Evolutionary conservation across 345 rosid genomes (phyloP).

Genomic region (Corchorus olitorius): DNA sequence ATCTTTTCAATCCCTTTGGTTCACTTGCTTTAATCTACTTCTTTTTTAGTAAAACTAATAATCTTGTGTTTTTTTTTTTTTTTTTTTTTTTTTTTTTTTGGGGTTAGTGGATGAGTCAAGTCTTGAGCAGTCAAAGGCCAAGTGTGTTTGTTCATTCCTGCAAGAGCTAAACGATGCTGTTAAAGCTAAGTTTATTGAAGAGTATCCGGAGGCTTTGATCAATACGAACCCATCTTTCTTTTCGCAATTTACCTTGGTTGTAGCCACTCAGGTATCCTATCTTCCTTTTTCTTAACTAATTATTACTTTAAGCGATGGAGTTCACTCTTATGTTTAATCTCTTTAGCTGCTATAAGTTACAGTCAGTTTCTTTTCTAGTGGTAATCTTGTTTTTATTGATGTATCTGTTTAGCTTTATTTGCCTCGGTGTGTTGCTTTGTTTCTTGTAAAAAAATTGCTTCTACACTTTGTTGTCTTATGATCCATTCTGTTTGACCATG

Average conservation of each 20-base stretch:
- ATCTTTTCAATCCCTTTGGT: slow-evolving; percentile 8
- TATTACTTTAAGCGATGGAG: neutral
- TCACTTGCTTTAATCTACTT: neutral
- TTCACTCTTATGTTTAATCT: neutral
- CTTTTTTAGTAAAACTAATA: neutral
- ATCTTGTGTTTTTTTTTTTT: neutral
- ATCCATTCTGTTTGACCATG: slow-evolving; percentile 14
- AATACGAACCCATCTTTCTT: slow-evolving; percentile 75
- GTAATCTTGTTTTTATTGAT: neutral
- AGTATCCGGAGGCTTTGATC: slow-evolving; percentile 72
- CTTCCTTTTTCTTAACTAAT: slow-evolving; percentile 1
- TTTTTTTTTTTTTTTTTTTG: slow-evolving; percentile 19
- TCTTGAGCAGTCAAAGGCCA: slow-evolving; percentile 84
- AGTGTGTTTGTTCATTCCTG: slow-evolving; percentile 83
- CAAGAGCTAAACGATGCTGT: slow-evolving; percentile 98
- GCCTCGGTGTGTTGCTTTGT: neutral
- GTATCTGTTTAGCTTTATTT: neutral
- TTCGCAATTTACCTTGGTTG: slow-evolving; percentile 82
- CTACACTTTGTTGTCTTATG: neutral
- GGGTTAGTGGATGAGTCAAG: slow-evolving; percentile 71
- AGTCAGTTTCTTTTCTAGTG: neutral
- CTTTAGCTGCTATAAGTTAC: neutral
- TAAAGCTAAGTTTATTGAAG: slow-evolving; percentile 96
- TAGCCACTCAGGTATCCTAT: slow-evolving; percentile 82
- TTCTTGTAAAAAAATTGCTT: neutral